Percentiles rank a stretch among this genome's conserved stretches.
Evolutionary conservation across 495 filamentous ascomycete genomes (phyloP).

Genomic region (Annulohypoxylon moriforme): DNA sequence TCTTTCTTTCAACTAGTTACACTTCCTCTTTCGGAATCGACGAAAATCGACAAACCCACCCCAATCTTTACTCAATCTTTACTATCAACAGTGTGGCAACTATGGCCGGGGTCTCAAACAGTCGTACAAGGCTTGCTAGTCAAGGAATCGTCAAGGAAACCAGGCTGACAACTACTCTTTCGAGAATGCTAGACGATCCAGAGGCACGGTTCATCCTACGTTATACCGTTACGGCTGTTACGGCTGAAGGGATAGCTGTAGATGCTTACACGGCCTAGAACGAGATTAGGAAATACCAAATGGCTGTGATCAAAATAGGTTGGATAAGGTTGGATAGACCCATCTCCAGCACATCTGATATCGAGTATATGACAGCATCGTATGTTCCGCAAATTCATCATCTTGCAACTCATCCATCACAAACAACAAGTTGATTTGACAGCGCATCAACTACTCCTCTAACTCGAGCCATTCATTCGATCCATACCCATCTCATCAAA

Average conservation of each 20-base stretch:
- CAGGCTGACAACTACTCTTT: conserved; percentile 11
- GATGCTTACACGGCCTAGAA: conserved; percentile 4
- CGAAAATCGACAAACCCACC: conserved; percentile 4
- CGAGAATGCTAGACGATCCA: conserved; percentile 11
- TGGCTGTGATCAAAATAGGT: conserved; percentile 1
- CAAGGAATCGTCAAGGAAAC: background rate
- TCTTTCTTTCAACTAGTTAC: background rate
- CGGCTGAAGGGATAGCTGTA: conserved; percentile 5
- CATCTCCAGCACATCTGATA: conserved; percentile 1
- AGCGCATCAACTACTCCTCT: conserved; percentile 6
- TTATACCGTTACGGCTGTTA: conserved; percentile 8
- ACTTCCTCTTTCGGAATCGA: conserved; percentile 8
- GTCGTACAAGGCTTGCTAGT: background rate
- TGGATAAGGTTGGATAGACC: conserved; percentile 3
- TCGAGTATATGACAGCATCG: conserved; percentile 16
- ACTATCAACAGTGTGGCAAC: background rate
- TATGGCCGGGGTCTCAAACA: background rate
- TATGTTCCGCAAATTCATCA: conserved; percentile 10
- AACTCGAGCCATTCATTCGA: conserved; percentile 15
- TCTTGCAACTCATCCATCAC: conserved; percentile 2
- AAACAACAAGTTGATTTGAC: conserved; percentile 14
- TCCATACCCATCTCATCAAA: background rate
- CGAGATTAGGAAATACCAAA: conserved; percentile 9
- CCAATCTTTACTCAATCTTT: conserved; percentile 10
- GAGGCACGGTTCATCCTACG: conserved; percentile 8